Percentiles rank a stretch among this genome's conserved stretches.
Evolutionary conservation across 1,284 basidiomycete species (phyloP).

Genomic region (Cerrena zonata): DNA sequence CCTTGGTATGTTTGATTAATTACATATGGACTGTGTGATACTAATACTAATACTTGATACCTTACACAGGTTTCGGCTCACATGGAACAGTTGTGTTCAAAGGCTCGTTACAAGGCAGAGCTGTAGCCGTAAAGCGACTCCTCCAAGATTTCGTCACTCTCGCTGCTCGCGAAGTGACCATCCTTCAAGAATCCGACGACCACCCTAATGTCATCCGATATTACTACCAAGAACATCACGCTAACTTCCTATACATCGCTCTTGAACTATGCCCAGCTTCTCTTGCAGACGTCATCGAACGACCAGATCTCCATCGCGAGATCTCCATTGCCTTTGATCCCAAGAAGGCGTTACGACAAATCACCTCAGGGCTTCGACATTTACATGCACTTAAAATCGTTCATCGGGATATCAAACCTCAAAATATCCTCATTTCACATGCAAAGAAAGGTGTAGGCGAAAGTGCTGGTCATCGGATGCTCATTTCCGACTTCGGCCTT

Average conservation of each 20-base stretch:
- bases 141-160: constrained; percentile 93
- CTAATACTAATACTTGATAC: constrained; percentile 1
- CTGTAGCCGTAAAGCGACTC: constrained; percentile 94
- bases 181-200: constrained; percentile 94
- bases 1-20: constrained; percentile 51
- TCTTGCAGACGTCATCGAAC: constrained; percentile 88
- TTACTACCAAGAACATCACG: constrained; percentile 92
- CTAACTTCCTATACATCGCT: constrained; percentile 94
- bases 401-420: constrained; percentile 97
- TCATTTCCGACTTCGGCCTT: constrained; percentile 92
- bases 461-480: constrained; percentile 68
- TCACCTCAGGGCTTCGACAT: constrained; percentile 84
- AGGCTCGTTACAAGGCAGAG: constrained; percentile 90
- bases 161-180: constrained; percentile 87
- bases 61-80: constrained; percentile 84
- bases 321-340: constrained; percentile 72
- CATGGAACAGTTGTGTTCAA: constrained; percentile 94
- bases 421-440: constrained; percentile 89
- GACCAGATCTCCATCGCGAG: constrained; percentile 67
- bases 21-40: neutral
- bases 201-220: constrained; percentile 98
- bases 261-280: constrained; percentile 94
- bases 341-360: constrained; percentile 83
- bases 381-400: constrained; percentile 93
- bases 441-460: constrained; percentile 52